Conservation (phyloP, 1,284 basidiomycete species). For the Cryptococcus maquisensis region DNA sequence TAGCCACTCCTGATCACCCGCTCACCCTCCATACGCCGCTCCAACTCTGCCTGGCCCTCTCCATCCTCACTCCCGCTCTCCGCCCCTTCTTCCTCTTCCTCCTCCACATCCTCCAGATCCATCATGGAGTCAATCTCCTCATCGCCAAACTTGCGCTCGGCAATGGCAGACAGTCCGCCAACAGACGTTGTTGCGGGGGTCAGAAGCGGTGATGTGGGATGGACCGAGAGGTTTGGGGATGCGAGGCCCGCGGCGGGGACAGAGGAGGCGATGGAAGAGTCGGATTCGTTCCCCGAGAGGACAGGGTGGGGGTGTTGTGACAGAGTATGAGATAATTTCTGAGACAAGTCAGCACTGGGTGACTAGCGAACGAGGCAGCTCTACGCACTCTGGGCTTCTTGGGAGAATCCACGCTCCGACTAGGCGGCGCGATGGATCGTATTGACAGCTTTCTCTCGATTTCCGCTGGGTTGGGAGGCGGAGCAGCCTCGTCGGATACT, state of each 20-base stretch:
- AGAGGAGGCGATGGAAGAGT: slow-evolving; percentile 62
- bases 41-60: slow-evolving; percentile 51
- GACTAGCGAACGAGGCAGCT: background rate
- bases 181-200: slow-evolving; percentile 24
- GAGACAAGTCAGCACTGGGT: background rate
- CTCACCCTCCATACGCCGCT: slow-evolving; percentile 64
- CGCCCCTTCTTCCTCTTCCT: slow-evolving; percentile 57
- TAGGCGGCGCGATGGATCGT: slow-evolving; percentile 49
- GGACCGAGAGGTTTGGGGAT: slow-evolving; percentile 8
- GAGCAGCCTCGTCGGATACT: slow-evolving; percentile 44
- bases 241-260: slow-evolving; percentile 44
- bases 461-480: slow-evolving; percentile 77
- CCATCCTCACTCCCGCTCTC: slow-evolving; percentile 47
- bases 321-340: slow-evolving; percentile 16
- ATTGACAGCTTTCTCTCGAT: slow-evolving; percentile 80
- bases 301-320: slow-evolving; percentile 2
- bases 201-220: slow-evolving; percentile 20
- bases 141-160: slow-evolving; percentile 29
- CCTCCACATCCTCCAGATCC: slow-evolving; percentile 62
- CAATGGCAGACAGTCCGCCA: slow-evolving; percentile 33
- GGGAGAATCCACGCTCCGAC: slow-evolving; percentile 16
- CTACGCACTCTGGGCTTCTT: slow-evolving; percentile 25
- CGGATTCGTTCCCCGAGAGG: slow-evolving; percentile 72
- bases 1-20: slow-evolving; percentile 84
- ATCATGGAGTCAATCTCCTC: slow-evolving; percentile 54